Evolutionary conservation across 2,329 filamentous ascomycete genomes (phyloP), one percentile per base, ranked within the genome.

Genomic region (Aspergillus sclerotialis): DNA sequence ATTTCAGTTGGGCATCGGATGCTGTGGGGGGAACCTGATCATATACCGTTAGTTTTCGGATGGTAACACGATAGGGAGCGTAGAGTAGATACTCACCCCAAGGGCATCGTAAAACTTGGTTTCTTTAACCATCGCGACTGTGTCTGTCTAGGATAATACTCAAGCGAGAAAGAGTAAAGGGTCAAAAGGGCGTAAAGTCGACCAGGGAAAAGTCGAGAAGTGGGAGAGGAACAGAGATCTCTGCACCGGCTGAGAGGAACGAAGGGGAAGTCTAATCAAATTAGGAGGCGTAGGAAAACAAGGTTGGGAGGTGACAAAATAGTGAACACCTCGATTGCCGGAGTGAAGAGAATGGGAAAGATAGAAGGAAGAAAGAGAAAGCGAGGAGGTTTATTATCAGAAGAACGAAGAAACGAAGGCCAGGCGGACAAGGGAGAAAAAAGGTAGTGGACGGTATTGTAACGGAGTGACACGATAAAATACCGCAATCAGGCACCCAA

Each of bases 1-100:
- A 88, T 72, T 92, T 95, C 47, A 98, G 70, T 66, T 95, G 84
- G 49, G 81, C 71, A 53, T 96, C 90, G 39, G 82, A 82, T 47
- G 84, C 85, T 53, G 76, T 80, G 46, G 86, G 82, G 52, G 83
- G 46, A 49, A 93, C 84, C 86, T 93, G 29, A 36, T 39, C 52
- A 49, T 35, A 39, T 19, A 6, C n/a, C 29, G 32, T 33, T 11
- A 33, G 23, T 27, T 16, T 15, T 17, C 24, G 14, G 21, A 9
- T 17, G 12, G n/a, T 9, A 32, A 18, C n/a, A 6, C 14, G 25
- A 10, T 5, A 32, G 18, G 4, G 14, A 12, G 17, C 14, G 15
- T 8, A 13, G 14, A 16, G 15, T 8, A 28, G 12, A 10, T 16
- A 10, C 65, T 43, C 59, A 70, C 67, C 57, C 67, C 67, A 25